Evolutionary conservation across 2,329 filamentous ascomycete genomes (phyloP), one percentile per base, ranked within the genome.

Genomic region (Apiospora koreana): DNA sequence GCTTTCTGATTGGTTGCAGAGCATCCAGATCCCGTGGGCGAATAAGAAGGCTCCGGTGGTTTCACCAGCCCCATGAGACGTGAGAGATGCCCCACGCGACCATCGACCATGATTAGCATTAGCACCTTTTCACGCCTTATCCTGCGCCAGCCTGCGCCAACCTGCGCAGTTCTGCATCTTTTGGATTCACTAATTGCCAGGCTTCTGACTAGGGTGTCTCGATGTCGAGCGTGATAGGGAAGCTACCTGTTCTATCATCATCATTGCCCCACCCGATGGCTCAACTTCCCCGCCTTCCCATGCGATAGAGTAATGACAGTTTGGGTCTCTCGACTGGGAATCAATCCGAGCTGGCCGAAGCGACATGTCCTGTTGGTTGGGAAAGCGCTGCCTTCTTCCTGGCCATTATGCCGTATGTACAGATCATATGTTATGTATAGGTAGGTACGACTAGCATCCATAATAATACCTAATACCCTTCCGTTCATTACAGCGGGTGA

Each of bases 241-340:
- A 62, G 31, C 31, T 62, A 14, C 9, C 31, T 62, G 54, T 18
- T 62, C 54, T 38, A 67, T 67, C 42, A 43, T 46, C 65, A 67
- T 67, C 42, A 46, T 25, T 12, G 18, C 65, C 65, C 65, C 65
- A 43, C 42, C 65, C 45, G 9, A n/a, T 65, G 42, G 65, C 25
- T 67, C 42, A 35, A 46, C 65, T 67, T 67, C 65, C 65, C 65
- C 65, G 65, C 65, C 65, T 67, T 46, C 31, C 16, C 28, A 62
- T 62, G 31, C 54, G 28, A 38, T 62, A 62, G 31, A 62, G 28
- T 35, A 62, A 38, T 62, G 54, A 62, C 9, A 62, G 31, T 12
- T 58, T 62, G 54, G 54, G 54, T n/a, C 54, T 62, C 54, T 38
- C 31, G 18, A 35, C 16, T 54, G 12, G 54, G 31, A 38, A n/a